Evolutionary conservation across 192 early-diverging fungal genomes (phyloP), one percentile per base, ranked within the genome.

Genomic region (Tieghemiomyces parasiticus): DNA sequence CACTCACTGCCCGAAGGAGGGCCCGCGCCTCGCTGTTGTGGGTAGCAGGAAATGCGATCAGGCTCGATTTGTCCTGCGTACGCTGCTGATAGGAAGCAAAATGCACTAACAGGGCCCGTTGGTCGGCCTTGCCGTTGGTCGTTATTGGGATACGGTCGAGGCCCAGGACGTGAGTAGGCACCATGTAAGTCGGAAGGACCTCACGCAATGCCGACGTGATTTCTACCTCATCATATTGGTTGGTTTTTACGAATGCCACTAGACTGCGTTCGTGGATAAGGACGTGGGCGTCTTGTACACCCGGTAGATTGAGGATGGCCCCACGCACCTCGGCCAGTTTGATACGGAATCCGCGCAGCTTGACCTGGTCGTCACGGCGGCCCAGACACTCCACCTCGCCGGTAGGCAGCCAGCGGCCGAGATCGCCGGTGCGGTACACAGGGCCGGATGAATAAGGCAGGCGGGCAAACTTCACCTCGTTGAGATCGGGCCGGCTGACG

Each of bases 301-400:
- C 30, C 4, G 4, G n/a, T 24, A 26, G 24, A 14, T 28, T 70
- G 63, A 20, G 59, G 32, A 73, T 45, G 0, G 52, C 62, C 12
- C 38, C 33, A 25, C 59, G 44, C 14, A 74, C 58, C 59, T 77
- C 75, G 25, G 47, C 64, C 22, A 77, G 33, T 53, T 77, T 75
- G 22, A 77, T 68, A 28, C 75, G 53, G 29, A 63, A 53, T 4
- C 75, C 74, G 35, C 75, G 67, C 19, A 77, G 69, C 64, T 82
- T 82, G 38, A 79, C 77, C 58, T 75, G 71, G 33, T 66, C 29
- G 42, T 79, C 67, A 24, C 22, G 71, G 22, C 77, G 68, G 2
- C 77, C 71, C 29, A 56, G 55, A 29, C 49, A 47, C n/a, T 70
- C 55, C 12, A 61, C 59, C 28, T 62, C 51, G 6, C 64, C 64